Base-by-base conservation (phyloP, 495 filamentous ascomycete species). In the Talaromyces ruber region DNA sequence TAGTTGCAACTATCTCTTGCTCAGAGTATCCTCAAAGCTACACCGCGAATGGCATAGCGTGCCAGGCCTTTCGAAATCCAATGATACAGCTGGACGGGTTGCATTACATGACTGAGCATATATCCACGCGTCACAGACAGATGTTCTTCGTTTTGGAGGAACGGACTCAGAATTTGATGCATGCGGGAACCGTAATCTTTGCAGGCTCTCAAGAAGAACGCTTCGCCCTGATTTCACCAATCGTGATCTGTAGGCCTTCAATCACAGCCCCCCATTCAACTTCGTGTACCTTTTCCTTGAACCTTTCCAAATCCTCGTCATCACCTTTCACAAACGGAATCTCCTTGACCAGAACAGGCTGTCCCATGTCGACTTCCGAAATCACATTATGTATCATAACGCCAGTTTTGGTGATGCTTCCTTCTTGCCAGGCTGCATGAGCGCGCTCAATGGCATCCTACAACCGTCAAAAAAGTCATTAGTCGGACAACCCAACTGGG, bases 331-430 rank as follows among this genome's bases (percentile, higher is more conserved):
- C 76, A 64, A 92, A 87, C 59, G 83, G 80, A 53, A 96, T 84
- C 77, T 92, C 88, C 64, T 78, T 72, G 11, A 88, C 82, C 59
- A 93, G 71, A 64, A 96, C 85, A 5, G 90, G 86, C 65, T 82
- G 79, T 2, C 93, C 93, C 70, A 86, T 82, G 73, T 96, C 93
- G 45, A 96, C 91, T 66, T 93, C 86, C 43, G 79, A 82, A 65
- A 96, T 89, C 52, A 96, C 91, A 69, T 91, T 86, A 73, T 96
- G 92, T 3, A 95, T 85, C 92, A 98, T 97, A n/a, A 94, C 86
- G 1, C 92, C 92, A 1, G 92, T 97, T 70, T 81, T 85, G 67
- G 88, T 82, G 39, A 93, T 82, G 71, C 83, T 84, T 7, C 88
- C 89, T 24, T 82, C 82, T 68, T 86, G 67, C 72, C 86, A 95